A percentile compares a stretch with the other conserved stretches of the same genome.
phyloP scores from a whole-genome alignment of 306 rosid genomes.

The Vigna radiata region DNA sequence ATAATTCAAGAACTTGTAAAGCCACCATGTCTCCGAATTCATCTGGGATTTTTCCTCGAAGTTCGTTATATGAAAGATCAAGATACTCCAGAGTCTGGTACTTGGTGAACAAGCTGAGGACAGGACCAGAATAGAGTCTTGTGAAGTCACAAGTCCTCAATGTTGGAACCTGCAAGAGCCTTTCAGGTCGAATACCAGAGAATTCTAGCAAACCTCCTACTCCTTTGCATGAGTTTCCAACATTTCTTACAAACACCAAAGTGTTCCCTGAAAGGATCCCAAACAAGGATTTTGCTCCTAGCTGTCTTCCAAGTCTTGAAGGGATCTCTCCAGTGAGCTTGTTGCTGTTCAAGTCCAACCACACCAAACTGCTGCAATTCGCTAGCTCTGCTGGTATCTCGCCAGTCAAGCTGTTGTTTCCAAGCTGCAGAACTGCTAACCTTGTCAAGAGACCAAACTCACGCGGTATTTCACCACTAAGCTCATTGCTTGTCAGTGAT shows the following conservation, averaged over 20 bases:
- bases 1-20: slow-evolving; percentile 83
- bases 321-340: slow-evolving; percentile 96
- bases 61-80: slow-evolving; percentile 93
- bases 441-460: slow-evolving; percentile 84
- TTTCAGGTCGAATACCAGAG: slow-evolving; percentile 86
- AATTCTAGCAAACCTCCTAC: slow-evolving; percentile 96
- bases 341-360: slow-evolving; percentile 99
- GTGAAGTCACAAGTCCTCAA: slow-evolving; percentile 90
- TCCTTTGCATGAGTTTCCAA: slow-evolving; percentile 90
- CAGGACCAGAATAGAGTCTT: slow-evolving; percentile 88
- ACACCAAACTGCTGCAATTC: slow-evolving; percentile 90
- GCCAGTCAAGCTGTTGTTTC: slow-evolving; percentile 85
- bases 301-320: slow-evolving; percentile 90
- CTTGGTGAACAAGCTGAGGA: slow-evolving; percentile 82
- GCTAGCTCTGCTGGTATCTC: slow-evolving; percentile 85
- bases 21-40: slow-evolving; percentile 97
- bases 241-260: slow-evolving; percentile 87
- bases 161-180: slow-evolving; percentile 81
- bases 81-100: slow-evolving; percentile 94
- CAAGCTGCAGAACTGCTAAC: slow-evolving; percentile 91
- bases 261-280: slow-evolving; percentile 94
- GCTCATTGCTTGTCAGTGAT: slow-evolving; percentile 85
- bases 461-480: slow-evolving; percentile 73
- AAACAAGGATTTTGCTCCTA: slow-evolving; percentile 74
- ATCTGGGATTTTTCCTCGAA: slow-evolving; percentile 85